Evolutionary conservation across 371 early-diverging fungal genomes (phyloP).

Genomic region (Batrachochytrium dendrobatidis): DNA sequence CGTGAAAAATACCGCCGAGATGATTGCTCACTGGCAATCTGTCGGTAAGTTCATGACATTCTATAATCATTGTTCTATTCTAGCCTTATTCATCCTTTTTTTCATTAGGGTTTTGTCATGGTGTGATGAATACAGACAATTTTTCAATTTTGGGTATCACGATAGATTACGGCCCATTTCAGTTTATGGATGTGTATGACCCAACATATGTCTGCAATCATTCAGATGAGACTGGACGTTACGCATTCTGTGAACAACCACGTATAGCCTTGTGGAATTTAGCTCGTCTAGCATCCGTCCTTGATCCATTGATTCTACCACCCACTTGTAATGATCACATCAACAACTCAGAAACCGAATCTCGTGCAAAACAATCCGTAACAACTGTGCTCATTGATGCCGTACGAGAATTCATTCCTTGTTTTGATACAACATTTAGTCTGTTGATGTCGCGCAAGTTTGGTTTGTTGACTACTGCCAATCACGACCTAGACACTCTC

Average conservation of each 20-base stretch:
- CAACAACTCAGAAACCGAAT: too few species aligned
- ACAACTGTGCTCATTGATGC: background rate
- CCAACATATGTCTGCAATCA: slow-evolving; percentile 72
- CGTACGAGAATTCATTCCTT: background rate
- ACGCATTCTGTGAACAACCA: slow-evolving; percentile 75
- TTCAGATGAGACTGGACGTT: slow-evolving; percentile 55
- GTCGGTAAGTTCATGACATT: slow-evolving; percentile 33
- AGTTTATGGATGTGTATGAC: slow-evolving; percentile 63
- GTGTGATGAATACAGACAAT: slow-evolving; percentile 84
- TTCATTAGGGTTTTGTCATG: slow-evolving; percentile 67
- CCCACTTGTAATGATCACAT: too few species aligned
- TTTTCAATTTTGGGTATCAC: slow-evolving; percentile 81
- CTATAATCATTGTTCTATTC: background rate
- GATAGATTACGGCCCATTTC: slow-evolving; percentile 78
- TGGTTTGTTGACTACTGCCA: slow-evolving; percentile 21
- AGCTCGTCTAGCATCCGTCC: slow-evolving; percentile 52
- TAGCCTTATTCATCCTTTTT: too few species aligned
- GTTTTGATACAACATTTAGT: background rate
- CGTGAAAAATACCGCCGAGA: slow-evolving; percentile 58
- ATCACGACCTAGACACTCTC: slow-evolving; percentile 46
- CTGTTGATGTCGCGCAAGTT: slow-evolving; percentile 29
- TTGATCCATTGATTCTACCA: slow-evolving; percentile 53
- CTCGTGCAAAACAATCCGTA: too few species aligned
- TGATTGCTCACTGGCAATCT: slow-evolving; percentile 84
- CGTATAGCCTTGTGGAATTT: slow-evolving; percentile 75